Evolutionary conservation across 108 stramenopile species (phyloP), one percentile per base, ranked within the genome.

Genomic region (Nitzschia inconspicua): DNA sequence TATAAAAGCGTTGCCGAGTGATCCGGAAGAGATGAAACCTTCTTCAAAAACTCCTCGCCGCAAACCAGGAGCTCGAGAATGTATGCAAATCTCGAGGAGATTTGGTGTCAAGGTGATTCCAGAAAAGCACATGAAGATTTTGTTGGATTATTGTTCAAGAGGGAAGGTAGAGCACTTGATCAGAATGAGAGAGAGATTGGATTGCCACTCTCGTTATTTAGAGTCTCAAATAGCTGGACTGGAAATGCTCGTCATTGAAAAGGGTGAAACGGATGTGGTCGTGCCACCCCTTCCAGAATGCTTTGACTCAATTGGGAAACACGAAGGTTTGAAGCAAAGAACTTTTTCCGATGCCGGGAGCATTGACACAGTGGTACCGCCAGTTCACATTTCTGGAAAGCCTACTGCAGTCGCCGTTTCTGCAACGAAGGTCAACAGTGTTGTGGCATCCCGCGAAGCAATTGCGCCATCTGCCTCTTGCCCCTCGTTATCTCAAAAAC

Each of bases 101-200:
- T 89, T 89, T 60, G 85, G 84, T 10, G 70, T 71, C 5, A 52
- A 63, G 14, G 63, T 82, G 3, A 82, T 88, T 51, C 80, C 86
- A 14, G 57, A 88, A 49, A 77, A 82, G 47, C 78, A 83, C 57
- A 89, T 93, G 59, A 84, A 83, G 32, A 75, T 70, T 20, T 53
- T 93, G 53, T 64, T 86, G 58, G 91, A 93, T 72, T 93, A 93
- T 63, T 89, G 88, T 24, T 70, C 70, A 44, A 65, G 91, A 59
- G 91, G 88, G 11, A 93, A 89, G 57, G 85, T 93, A 11, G 91
- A 93, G 57, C 91, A 93, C 60, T 65, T 93, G 52, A 93, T 93
- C 46, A 78, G 85, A 11, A 89, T 93, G 88, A 62, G 91, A 41
- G 91, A 93, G 58, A 82, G 91, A 2, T 43, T 93, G 62, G 91